A percentile compares a stretch with the other conserved stretches of the same genome.
phyloP scores from a whole-genome alignment of 2,329 filamentous ascomycete genomes.

The Colletotrichum incanum region DNA sequence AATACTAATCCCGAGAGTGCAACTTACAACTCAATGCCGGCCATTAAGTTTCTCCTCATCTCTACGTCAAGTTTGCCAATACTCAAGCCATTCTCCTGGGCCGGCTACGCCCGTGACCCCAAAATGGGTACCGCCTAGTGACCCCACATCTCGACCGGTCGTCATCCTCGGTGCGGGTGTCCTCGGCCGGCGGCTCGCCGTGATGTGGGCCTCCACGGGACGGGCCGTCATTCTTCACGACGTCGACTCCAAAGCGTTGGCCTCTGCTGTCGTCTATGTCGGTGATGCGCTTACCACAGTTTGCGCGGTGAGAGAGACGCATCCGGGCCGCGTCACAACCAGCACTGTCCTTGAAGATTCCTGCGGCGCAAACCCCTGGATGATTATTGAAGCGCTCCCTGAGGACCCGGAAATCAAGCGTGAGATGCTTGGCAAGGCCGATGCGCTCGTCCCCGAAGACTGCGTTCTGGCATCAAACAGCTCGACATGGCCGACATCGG shows the following conservation, averaged over 20 bases:
- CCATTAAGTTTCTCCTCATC: constrained; percentile 31
- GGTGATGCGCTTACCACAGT: constrained; percentile 52
- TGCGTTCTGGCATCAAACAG: constrained; percentile 52
- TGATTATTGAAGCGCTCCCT: constrained; percentile 53
- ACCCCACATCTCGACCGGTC: constrained; percentile 55
- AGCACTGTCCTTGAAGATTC: constrained; percentile 47
- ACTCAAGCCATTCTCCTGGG: constrained; percentile 32
- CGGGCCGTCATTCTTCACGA: constrained; percentile 51
- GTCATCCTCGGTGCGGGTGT: constrained; percentile 59
- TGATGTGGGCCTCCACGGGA: constrained; percentile 50
- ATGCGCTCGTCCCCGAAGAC: constrained; percentile 47
- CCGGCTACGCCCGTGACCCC: constrained; percentile 10
- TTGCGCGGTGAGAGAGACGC: constrained; percentile 48
- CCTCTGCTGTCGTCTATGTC: constrained; percentile 51
- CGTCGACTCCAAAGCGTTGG: constrained; percentile 45
- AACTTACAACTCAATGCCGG: constrained; percentile 25
- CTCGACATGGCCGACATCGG: constrained; percentile 49
- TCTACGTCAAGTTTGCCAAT: constrained; percentile 24
- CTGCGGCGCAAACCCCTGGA: constrained; percentile 46
- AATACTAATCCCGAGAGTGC: constrained; percentile 15
- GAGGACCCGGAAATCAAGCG: constrained; percentile 52
- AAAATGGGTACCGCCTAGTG: constrained; percentile 47
- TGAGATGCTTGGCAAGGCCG: constrained; percentile 48
- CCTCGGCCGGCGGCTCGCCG: constrained; percentile 57
- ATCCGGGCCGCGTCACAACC: constrained; percentile 48